Evolutionary conservation across 495 filamentous ascomycete genomes (phyloP).

Genomic region (Xylona heveae): DNA sequence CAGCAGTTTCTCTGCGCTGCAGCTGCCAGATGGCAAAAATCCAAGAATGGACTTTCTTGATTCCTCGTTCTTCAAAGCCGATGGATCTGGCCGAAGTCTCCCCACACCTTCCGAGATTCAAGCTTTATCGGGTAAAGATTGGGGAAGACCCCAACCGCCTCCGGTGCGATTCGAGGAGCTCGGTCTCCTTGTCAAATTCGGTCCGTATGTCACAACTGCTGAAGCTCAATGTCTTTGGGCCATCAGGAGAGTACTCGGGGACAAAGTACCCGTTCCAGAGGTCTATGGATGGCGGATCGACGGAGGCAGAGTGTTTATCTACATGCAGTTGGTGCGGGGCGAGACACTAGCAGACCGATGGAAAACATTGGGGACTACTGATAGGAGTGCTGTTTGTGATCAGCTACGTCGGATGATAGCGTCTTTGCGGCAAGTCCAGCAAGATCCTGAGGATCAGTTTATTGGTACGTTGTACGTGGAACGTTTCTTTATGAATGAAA

Average conservation of each 20-base stretch:
- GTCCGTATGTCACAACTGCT: constrained; percentile 16
- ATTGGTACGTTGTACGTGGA: constrained; percentile 14
- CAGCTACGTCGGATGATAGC: constrained; percentile 16
- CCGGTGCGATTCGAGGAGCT: constrained; percentile 17
- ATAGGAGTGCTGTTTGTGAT: constrained; percentile 15
- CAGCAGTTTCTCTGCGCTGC: too few species aligned
- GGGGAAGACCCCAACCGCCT: constrained; percentile 6
- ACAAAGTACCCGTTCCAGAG: constrained; percentile 22
- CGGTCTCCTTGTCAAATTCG: constrained; percentile 24
- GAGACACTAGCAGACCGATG: constrained; percentile 17
- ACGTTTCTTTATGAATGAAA: too few species aligned
- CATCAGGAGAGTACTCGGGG: constrained; percentile 15
- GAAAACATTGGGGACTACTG: constrained; percentile 13
- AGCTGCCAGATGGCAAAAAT: constrained; percentile 6
- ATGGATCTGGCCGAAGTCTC: constrained; percentile 7
- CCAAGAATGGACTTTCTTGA: constrained; percentile 11
- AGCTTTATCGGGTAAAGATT: constrained; percentile 6
- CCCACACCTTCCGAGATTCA: constrained; percentile 10
- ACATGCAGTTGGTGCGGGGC: constrained; percentile 25
- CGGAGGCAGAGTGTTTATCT: constrained; percentile 20
- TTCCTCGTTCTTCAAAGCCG: constrained; percentile 12
- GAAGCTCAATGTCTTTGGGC: constrained; percentile 24
- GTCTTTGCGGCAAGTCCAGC: constrained; percentile 14
- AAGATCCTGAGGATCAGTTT: constrained; percentile 14
- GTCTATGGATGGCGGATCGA: constrained; percentile 25